phyloP scores from a whole-genome alignment of 2,329 filamentous ascomycete genomes.

The Capronia coronata region DNA sequence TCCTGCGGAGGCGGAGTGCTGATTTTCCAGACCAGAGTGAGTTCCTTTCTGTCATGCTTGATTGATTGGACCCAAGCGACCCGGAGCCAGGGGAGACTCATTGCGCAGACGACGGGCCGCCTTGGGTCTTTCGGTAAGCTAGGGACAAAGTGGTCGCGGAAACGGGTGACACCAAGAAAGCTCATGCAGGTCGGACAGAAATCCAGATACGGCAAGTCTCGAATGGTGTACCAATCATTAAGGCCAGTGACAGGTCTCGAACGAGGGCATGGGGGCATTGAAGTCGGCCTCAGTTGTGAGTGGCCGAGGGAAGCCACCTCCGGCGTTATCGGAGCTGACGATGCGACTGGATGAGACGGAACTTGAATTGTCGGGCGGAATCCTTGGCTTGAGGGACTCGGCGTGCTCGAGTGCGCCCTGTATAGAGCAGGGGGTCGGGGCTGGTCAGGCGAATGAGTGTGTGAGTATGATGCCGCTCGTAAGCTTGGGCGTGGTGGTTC shows the following conservation, averaged over 20 bases:
- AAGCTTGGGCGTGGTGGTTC: constrained; percentile 15
- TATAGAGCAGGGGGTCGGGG: constrained; percentile 11
- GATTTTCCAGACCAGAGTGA: constrained; percentile 64
- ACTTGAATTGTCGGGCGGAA: constrained; percentile 8
- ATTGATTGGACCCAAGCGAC: constrained; percentile 76
- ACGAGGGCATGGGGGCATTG: constrained; percentile 63
- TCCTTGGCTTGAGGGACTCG: constrained; percentile 2
- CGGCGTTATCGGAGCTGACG: constrained; percentile 11
- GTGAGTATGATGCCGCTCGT: constrained; percentile 21
- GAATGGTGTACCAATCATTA: constrained; percentile 75
- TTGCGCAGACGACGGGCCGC: constrained; percentile 63
- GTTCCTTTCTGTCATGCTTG: constrained; percentile 60
- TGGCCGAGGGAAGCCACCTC: constrained; percentile 4
- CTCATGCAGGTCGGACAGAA: constrained; percentile 78
- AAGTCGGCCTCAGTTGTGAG: constrained; percentile 2
- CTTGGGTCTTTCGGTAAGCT: constrained; percentile 53
- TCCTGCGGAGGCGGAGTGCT: constrained; percentile 53
- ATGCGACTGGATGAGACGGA: constrained; percentile 6
- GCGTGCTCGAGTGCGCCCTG: constrained; percentile 14
- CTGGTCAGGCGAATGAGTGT: constrained; percentile 19
- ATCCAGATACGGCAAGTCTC: constrained; percentile 62
- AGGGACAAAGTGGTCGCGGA: constrained; percentile 59
- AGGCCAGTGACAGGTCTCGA: constrained; percentile 55
- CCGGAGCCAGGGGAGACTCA: constrained; percentile 74
- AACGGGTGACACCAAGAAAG: constrained; percentile 63